Evolutionary conservation across 2,329 filamentous ascomycete species (phyloP).

Genomic region (Salinomyces thailandicus): DNA sequence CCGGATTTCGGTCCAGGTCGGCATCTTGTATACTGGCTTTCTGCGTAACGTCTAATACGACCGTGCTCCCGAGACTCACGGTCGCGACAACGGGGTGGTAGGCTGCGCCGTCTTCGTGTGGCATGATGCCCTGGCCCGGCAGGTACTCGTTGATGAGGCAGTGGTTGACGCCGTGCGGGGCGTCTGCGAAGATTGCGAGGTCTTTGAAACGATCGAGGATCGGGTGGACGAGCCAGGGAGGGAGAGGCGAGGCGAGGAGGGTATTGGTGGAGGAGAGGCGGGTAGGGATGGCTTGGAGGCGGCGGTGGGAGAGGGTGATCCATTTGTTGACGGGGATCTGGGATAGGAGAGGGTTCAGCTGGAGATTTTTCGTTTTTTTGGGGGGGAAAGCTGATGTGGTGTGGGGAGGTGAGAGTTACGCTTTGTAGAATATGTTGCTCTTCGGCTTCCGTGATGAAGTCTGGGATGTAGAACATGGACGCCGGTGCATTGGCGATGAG

Average conservation of each 20-base stretch:
- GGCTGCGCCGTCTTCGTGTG: conserved; percentile 83
- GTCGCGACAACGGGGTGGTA: conserved; percentile 87
- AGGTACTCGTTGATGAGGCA: conserved; percentile 89
- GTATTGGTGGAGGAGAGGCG: conserved; percentile 64
- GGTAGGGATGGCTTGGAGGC: conserved; percentile 84
- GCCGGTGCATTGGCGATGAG: conserved; percentile 20
- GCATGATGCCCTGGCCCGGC: conserved; percentile 87
- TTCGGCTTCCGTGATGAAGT: conserved; percentile 71
- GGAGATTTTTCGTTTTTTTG: not conserved
- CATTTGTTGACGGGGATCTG: conserved; percentile 51
- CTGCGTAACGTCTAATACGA: conserved; percentile 65
- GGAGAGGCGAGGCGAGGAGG: conserved; percentile 62
- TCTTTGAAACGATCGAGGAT: conserved; percentile 49
- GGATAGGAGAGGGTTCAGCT: not conserved
- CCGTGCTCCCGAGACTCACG: conserved; percentile 66
- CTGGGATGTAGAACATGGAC: conserved; percentile 70
- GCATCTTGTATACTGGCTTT: conserved; percentile 15
- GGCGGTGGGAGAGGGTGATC: conserved; percentile 78
- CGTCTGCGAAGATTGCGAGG: conserved; percentile 45
- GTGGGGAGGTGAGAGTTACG: conserved; percentile 42
- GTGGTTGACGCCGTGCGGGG: conserved; percentile 80
- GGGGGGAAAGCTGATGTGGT: not conserved
- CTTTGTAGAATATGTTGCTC: conserved; percentile 61
- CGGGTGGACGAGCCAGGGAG: conserved; percentile 62
- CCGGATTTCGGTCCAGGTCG: not conserved